phyloP scores from a whole-genome alignment of 2,329 filamentous ascomycete species.

The Dichotomopilus funicola region DNA sequence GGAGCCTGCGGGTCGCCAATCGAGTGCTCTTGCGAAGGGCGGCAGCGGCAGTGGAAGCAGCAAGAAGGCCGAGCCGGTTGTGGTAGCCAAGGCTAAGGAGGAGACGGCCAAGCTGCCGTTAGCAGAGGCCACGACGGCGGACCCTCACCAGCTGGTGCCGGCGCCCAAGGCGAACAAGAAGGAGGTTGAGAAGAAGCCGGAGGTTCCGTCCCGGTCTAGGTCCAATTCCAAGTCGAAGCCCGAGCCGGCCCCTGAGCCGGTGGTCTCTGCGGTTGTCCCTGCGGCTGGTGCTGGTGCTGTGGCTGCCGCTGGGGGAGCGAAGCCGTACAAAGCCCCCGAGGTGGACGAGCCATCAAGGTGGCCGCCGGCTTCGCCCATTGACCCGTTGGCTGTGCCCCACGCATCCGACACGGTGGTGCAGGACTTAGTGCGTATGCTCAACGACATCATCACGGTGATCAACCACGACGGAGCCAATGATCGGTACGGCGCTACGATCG shows the following conservation, averaged over 20 bases:
- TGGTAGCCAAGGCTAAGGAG: constrained; percentile 18
- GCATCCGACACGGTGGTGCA: constrained; percentile 83
- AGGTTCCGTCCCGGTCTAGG: background rate
- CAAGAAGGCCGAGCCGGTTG: constrained; percentile 21
- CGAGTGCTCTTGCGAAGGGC: constrained; percentile 45
- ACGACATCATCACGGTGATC: constrained; percentile 89
- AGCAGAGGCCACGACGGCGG: constrained; percentile 26
- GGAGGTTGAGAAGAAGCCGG: background rate
- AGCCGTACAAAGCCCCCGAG: constrained; percentile 49
- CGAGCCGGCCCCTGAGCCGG: constrained; percentile 21
- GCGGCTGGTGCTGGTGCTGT: constrained; percentile 7
- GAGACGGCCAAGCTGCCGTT: constrained; percentile 27
- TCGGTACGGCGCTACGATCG: constrained; percentile 71
- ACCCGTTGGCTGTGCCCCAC: constrained; percentile 67
- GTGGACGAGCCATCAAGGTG: constrained; percentile 60
- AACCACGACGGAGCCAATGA: constrained; percentile 75
- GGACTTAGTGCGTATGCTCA: constrained; percentile 89
- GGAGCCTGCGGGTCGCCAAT: constrained; percentile 52
- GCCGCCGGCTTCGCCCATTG: constrained; percentile 63
- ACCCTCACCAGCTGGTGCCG: constrained; percentile 21
- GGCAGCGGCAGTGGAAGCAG: constrained; percentile 27
- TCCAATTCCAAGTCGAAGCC: background rate
- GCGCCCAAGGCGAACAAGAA: constrained; percentile 13
- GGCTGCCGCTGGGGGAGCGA: constrained; percentile 22
- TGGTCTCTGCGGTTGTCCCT: constrained; percentile 4